Evolutionary conservation across 1,284 basidiomycete genomes (phyloP), one percentile per base, ranked within the genome.

Genomic region (Phlebopus sp.): DNA sequence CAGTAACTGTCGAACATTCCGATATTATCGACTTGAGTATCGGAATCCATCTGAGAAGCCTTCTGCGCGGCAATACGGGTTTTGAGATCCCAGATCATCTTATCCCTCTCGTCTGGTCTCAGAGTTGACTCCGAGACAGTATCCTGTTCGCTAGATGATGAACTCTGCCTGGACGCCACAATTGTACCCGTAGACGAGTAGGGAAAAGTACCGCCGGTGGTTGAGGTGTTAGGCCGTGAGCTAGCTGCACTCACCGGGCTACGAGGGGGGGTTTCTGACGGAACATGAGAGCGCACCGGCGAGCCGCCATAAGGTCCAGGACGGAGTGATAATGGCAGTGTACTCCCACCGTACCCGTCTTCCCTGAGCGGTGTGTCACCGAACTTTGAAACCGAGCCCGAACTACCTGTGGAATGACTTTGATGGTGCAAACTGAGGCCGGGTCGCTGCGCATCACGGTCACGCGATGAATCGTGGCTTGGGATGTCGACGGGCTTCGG

Each of bases 241-340:
- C 75, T 76, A 29, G 67, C 62, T 35, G 77, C 75, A 49, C 74
- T 79, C 44, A 76, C 68, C 8, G 84, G 84, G 44, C 82, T 84
- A 23, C 74, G 76, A 42, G 81, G 79, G 31, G 81, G 77, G 1
- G 78, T 65, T 37, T 68, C 62, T 30, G 66, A 32, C 17, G 46
- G 41, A 34, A 32, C 49, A 42, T 54, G 37, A 7, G 51, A 44
- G 37, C 67, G 65, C 29, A 32, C 41, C 27, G 58, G 44, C 10
- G 58, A 44, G 42, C 48, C 25, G 35, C 37, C n/a, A 41, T 67
- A 68, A 13, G 37, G 55, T 10, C 62, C 62, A n/a, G 63, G 37
- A 27, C 66, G 65, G 41, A 64, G 38, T 15, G 66, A 59, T 35
- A 46, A 11, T n/a, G 62, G 62, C 14, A 68, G 38, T 14, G 47